These are phyloP conservation scores for Streptanthus diversifolius DNA, from an alignment of 345 rosid species.

Conservation along the genomic window DNA sequence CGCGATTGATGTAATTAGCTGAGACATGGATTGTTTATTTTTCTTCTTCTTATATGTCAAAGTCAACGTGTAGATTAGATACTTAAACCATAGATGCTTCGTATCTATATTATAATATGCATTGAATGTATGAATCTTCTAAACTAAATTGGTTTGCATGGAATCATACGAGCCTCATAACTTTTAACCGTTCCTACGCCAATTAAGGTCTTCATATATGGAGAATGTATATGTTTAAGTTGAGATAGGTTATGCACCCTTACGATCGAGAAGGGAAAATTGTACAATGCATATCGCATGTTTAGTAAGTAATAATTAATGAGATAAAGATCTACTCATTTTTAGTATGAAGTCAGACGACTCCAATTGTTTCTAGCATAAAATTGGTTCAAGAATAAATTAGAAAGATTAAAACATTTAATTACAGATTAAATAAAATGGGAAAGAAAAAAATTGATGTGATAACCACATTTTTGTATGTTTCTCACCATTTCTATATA, in stretches of 20 bases:
- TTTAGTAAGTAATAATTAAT: not conserved
- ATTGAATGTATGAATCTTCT: too few species aligned
- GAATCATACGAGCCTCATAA: too few species aligned
- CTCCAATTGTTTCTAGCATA: too few species aligned
- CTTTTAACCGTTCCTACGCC: too few species aligned
- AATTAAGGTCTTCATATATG: too few species aligned
- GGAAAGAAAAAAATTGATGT: not conserved
- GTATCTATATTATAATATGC: not conserved
- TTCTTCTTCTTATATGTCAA: not conserved
- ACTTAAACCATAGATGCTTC: not conserved
- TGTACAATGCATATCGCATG: not conserved
- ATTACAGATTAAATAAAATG: not conserved
- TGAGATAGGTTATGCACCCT: too few species aligned
- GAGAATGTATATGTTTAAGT: too few species aligned
- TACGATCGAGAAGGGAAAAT: too few species aligned
- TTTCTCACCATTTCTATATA: not conserved
- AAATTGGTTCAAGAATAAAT: not conserved
- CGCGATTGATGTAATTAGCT: not conserved
- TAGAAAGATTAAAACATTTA: not conserved
- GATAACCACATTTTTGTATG: not conserved
- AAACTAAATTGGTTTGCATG: not conserved
- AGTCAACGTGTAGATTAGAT: not conserved
- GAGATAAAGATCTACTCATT: not conserved
- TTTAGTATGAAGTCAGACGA: not conserved
- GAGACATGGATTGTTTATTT: too few species aligned